Evolutionary conservation across 768 basidiomycete genomes (phyloP).

Genomic region (Suillus variegatus): DNA sequence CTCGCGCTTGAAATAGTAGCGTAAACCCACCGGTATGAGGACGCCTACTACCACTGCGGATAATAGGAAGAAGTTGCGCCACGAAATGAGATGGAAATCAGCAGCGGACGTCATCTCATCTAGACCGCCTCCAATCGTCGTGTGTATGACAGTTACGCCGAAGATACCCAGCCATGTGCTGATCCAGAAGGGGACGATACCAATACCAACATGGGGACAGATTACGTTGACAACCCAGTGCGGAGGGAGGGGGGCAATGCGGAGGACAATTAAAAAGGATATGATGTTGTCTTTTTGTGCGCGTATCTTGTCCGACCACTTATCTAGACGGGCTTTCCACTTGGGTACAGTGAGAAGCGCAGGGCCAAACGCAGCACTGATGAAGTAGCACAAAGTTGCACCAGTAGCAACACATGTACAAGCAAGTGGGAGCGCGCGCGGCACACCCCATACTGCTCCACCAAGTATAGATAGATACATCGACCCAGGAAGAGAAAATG

Average conservation of each 20-base stretch:
- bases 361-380: slow-evolving; percentile 90
- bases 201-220: slow-evolving; percentile 90
- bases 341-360: slow-evolving; percentile 85
- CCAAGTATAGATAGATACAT: slow-evolving; percentile 98
- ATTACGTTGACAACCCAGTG: slow-evolving; percentile 97
- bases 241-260: slow-evolving; percentile 92
- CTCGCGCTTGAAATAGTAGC: slow-evolving; percentile 78
- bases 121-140: slow-evolving; percentile 89
- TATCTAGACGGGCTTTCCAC: slow-evolving; percentile 81
- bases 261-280: slow-evolving; percentile 91
- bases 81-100: slow-evolving; percentile 93
- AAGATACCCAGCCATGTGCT: slow-evolving; percentile 90
- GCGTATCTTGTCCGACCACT: slow-evolving; percentile 77
- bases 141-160: slow-evolving; percentile 92
- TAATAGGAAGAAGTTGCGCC: slow-evolving; percentile 86
- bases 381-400: slow-evolving; percentile 88
- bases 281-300: slow-evolving; percentile 83
- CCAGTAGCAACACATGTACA: slow-evolving; percentile 92
- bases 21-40: slow-evolving; percentile 88
- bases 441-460: slow-evolving; percentile 93
- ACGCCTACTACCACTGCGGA: slow-evolving; percentile 87
- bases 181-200: slow-evolving; percentile 82
- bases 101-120: slow-evolving; percentile 94
- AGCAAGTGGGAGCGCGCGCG: slow-evolving; percentile 83
- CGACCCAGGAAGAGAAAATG: slow-evolving; percentile 94